Evolutionary conservation across 192 early-diverging fungal species (phyloP), one percentile per base, ranked within the genome.

Genomic region (Bifiguratus adelaidae): DNA sequence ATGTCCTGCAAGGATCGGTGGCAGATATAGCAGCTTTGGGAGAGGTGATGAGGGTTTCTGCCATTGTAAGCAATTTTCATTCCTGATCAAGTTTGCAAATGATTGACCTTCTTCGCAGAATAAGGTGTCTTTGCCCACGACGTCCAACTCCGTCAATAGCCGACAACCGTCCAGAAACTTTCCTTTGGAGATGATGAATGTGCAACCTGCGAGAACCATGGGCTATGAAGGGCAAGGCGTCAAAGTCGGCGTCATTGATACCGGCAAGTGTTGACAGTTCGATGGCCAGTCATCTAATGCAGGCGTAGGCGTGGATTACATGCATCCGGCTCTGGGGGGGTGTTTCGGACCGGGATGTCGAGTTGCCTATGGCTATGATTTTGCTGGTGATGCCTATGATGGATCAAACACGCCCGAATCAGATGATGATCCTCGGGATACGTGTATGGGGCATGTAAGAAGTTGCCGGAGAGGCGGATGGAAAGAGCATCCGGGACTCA

Each of bases 211-310:
- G n/a, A n/a, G n/a, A n/a, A n/a, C 16, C 7, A 34, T 42, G 7
- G 59, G 62, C 2, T 36, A 64, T 15, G 58, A 60, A 4, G 71
- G 66, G 20, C 55, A 60, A 25, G 61, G 63, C 5, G 60, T 76
- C 36, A 76, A 67, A 44, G 64, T 80, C 32, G 75, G 70, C 34
- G 38, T 80, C 42, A 73, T 80, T 16, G 78, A 80, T 43, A 73
- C 68, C 27, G 78, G 76, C 60, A 53, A 15, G 19, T 22, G 0
- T 52, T 18, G 8, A 1, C 37, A 40, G 7, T 40, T 40, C 5
- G 22, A 40, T 1, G 18, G 7, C 6, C 16, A 15, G 7, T 0
- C 7, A 7, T 40, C 37, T 24, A 24, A 7, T 24, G 9, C 36
- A 8, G 26, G 24, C 1, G 7, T 36, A 58, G 67, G 74, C 4